Evolutionary conservation across 169 alveolate genomes (phyloP).

Genomic region (Cryptosporidium sp.): DNA sequence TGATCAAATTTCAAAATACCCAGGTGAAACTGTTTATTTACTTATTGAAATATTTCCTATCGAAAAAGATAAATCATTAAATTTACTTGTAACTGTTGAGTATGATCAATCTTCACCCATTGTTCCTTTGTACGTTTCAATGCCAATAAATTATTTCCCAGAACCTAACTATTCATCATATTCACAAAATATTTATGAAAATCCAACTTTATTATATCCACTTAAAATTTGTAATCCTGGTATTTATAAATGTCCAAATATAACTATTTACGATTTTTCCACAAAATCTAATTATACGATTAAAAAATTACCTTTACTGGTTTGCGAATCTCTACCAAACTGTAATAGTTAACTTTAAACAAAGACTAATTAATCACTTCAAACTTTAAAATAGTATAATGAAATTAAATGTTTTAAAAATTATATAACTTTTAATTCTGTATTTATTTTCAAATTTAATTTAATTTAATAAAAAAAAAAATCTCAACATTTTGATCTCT

Average conservation of each 20-base stretch:
- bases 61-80: neutral
- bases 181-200: neutral
- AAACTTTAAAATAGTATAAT: no score
- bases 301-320: slow-evolving; percentile 41
- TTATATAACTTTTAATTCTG: neutral
- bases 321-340: slow-evolving; percentile 19
- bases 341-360: neutral
- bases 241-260: slow-evolving; percentile 63
- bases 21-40: slow-evolving; percentile 56
- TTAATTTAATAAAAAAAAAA: no score
- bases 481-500: neutral
- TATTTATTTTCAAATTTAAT: no score
- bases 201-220: slow-evolving; percentile 52
- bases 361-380: neutral
- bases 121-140: slow-evolving; percentile 48
- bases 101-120: slow-evolving; percentile 27
- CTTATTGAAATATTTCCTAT: slow-evolving; percentile 11
- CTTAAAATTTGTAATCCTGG: slow-evolving; percentile 70
- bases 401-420: no score
- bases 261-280: slow-evolving; percentile 28
- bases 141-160: slow-evolving; percentile 27
- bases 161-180: neutral
- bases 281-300: slow-evolving; percentile 27
- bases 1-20: slow-evolving; percentile 32
- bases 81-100: slow-evolving; percentile 39